Percentiles rank a stretch among this genome's conserved stretches.
Evolutionary conservation across 805 yeast genomes (phyloP).

Genomic region (Kazachstania kunashirensis): DNA sequence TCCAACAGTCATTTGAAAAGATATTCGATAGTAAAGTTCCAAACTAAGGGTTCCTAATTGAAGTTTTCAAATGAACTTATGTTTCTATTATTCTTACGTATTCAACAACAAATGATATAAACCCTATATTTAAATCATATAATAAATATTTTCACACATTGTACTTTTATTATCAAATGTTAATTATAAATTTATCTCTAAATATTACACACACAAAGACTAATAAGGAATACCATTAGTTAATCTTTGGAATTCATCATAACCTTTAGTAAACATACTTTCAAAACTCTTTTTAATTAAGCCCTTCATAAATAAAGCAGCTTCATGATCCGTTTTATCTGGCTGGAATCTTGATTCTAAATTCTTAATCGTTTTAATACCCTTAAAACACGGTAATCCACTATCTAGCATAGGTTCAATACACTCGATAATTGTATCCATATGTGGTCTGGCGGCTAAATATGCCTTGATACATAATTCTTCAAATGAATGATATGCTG

Average conservation of each 20-base stretch:
- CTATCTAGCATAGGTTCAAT: slow-evolving; percentile 90
- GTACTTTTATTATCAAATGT: too few species aligned
- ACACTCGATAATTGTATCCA: slow-evolving; percentile 74
- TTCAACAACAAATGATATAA: too few species aligned
- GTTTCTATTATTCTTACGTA: too few species aligned
- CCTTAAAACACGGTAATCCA: slow-evolving; percentile 94
- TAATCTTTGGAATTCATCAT: slow-evolving; percentile 92
- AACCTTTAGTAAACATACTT: slow-evolving; percentile 83
- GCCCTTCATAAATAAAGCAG: slow-evolving; percentile 64
- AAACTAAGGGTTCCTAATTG: slow-evolving; percentile 5
- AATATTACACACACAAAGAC: too few species aligned
- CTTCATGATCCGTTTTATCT: slow-evolving; percentile 71
- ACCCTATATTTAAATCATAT: too few species aligned
- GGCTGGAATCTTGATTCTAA: slow-evolving; percentile 74
- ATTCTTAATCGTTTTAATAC: slow-evolving; percentile 65
- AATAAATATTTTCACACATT: too few species aligned
- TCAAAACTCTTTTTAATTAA: slow-evolving; percentile 76
- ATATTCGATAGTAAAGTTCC: slow-evolving; percentile 22
- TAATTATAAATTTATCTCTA: not conserved
- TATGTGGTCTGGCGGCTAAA: slow-evolving; percentile 78
- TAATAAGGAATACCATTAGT: slow-evolving; percentile 93
- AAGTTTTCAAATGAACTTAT: too few species aligned
- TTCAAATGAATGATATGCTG: slow-evolving; percentile 87
- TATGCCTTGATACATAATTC: slow-evolving; percentile 90
- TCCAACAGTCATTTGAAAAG: slow-evolving; percentile 72